These are phyloP conservation scores for Waltergamsia citrina DNA, from an alignment of 2,329 filamentous ascomycete genomes.

Conservation along the genomic window DNA sequence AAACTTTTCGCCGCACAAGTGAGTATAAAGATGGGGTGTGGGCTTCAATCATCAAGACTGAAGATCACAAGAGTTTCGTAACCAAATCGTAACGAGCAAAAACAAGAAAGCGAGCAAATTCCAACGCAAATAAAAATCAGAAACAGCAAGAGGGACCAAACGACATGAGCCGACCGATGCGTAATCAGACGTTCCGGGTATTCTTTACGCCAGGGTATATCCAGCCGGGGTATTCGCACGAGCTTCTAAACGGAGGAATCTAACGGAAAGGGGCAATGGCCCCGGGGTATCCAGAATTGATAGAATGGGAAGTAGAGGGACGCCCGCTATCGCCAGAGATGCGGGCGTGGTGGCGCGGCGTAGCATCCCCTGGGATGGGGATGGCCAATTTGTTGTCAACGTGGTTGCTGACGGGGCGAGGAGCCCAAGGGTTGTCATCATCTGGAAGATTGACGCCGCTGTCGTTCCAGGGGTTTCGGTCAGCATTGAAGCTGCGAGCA, in stretches of 20 bases:
- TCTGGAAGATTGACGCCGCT: conserved; percentile 91
- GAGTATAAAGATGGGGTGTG: conserved; percentile 26
- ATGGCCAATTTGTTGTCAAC: conserved; percentile 53
- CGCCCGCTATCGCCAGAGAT: conserved; percentile 85
- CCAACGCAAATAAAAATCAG: not conserved
- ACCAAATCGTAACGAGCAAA: conserved; percentile 10
- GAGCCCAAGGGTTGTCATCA: conserved; percentile 64
- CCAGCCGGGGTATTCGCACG: conserved; percentile 52
- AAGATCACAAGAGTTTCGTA: conserved; percentile 13
- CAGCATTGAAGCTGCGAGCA: conserved; percentile 78
- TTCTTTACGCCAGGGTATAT: conserved; percentile 57
- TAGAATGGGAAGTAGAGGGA: conserved; percentile 90
- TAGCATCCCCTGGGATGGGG: conserved; percentile 69
- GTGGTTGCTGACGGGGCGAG: conserved; percentile 56
- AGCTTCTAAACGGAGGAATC: conserved; percentile 39
- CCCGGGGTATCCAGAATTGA: conserved; percentile 91
- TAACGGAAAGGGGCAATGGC: conserved; percentile 87
- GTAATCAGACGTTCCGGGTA: conserved; percentile 35
- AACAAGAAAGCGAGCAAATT: conserved; percentile 10
- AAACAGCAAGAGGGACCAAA: conserved; percentile 5
- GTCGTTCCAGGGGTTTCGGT: conserved; percentile 97
- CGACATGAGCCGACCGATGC: conserved; percentile 4
- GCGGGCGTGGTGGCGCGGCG: conserved; percentile 73
- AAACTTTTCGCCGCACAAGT: conserved; percentile 18
- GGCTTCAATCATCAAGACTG: conserved; percentile 22